Evolutionary conservation across 2,329 filamentous ascomycete species (phyloP), one percentile per base, ranked within the genome.

Genomic region (Aspergillus caelatus): DNA sequence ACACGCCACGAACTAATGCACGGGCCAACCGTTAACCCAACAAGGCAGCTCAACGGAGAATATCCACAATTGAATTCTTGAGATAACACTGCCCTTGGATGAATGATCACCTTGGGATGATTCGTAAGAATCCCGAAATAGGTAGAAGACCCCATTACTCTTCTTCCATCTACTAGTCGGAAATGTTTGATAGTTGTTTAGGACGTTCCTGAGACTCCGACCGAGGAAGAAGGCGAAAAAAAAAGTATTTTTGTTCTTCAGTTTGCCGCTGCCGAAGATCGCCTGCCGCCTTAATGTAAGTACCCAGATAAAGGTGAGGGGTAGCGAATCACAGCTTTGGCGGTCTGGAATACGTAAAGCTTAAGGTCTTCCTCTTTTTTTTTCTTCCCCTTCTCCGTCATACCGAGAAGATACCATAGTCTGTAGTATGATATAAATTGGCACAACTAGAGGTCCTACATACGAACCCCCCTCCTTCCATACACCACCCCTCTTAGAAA

Each of bases 1-100:
- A 45, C 50, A 58, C 60, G 64, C 67, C 67, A 69, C 65, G 62
- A 57, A 57, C 48, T 57, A 41, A 60, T 57, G 60, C 65, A 61
- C 63, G 62, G 65, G 52, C 55, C 54, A 63, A 62, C 52, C 63
- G 60, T 63, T 62, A 65, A 62, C 50, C 58, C 36, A 56, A 57
- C 50, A 55, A 55, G 52, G 52, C 30, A 55, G 52, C 52, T 55
- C 52, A 55, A 55, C 32, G 32, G 52, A 55, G 52, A 55, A 55
- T 41, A 41, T 56, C 32, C 56, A 57, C 52, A 64, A 61, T 65
- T 34, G 21, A 58, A 59, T 66, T 23, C 19, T n/a, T 54, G 28
- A 54, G 30, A 54, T 34, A 53, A 16, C 21, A 30, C 23, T 50
- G 26, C 26, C 23, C 23, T 48, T 26, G 7, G 21, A 19, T 23